These are phyloP conservation scores for Tricholoma sp. DNA, from an alignment of 768 basidiomycete genomes.

Conservation along the genomic window DNA sequence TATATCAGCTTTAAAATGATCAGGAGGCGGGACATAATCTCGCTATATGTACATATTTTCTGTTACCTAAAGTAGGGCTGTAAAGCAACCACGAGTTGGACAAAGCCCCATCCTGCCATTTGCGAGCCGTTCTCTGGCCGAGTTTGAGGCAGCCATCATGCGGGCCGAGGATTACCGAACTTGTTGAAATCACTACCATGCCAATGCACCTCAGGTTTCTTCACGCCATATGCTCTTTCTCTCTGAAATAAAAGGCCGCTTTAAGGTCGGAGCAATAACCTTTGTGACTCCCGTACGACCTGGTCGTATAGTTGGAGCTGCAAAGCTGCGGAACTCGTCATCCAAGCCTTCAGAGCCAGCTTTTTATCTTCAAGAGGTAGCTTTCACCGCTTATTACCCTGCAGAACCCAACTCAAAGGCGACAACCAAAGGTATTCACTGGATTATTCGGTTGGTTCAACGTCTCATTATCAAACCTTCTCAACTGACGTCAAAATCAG, in stretches of 20 bases:
- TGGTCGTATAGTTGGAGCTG: conserved; percentile 33
- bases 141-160: too few relatives aligned
- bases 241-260: conserved; percentile 38
- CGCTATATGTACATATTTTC: too few relatives aligned
- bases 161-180: too few relatives aligned
- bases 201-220: neutral
- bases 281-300: conserved; percentile 44
- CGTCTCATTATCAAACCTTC: neutral
- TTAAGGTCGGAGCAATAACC: conserved; percentile 55
- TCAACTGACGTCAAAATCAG: conserved; percentile 19
- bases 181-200: neutral
- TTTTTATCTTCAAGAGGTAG: conserved; percentile 53
- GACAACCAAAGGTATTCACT: conserved; percentile 40
- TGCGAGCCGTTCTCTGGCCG: too few relatives aligned
- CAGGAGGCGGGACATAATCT: neutral
- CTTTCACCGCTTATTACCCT: conserved; percentile 65
- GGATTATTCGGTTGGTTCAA: conserved; percentile 49
- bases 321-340: conserved; percentile 28
- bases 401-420: conserved; percentile 30
- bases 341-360: conserved; percentile 32
- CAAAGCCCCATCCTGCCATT: too few relatives aligned
- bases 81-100: too few relatives aligned
- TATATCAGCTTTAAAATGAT: neutral
- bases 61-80: too few relatives aligned
- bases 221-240: conserved; percentile 37